Base-by-base conservation (phyloP, 495 filamentous ascomycete species). In the Tuber umbilicatum region DNA sequence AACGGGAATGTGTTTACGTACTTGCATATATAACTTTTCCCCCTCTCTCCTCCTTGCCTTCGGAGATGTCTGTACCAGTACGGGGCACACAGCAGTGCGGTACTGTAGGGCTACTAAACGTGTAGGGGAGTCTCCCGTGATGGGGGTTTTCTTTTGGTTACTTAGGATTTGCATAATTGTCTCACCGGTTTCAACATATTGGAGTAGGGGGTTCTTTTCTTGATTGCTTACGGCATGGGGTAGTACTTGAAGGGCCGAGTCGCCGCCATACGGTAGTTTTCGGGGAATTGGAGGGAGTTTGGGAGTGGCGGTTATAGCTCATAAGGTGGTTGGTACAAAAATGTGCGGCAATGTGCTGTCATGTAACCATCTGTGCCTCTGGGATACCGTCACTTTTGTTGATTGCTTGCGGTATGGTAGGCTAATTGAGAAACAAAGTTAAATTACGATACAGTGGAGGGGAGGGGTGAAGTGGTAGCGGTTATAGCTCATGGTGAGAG, bases 291-390 rank as follows among this genome's bases (percentile, higher is more conserved):
- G 2, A 17, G n/a, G 55, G 55, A 55, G 47, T 27, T 40, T 7
- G 42, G n/a, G 23, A n/a, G n/a, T n/a, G 10, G 55, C 55, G 55
- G 55, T 64, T 64, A 64, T 64, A 64, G 55, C 55, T 64, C 55
- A 64, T 17, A 12, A 31, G 27, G 55, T n/a, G 55, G 55, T 31
- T 31, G 14, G 27, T 14, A 55, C 12, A 14, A 12, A 1, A 31
- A 31, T 64, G 55, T 64, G 55, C 14, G 31, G 55, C 23, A 64
- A 31, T 64, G 55, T 64, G 55, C 27, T 64, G 55, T 64, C 5
- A 16, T 64, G n/a, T 17, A 31, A 31, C 55, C 5, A 64, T 31
- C 55, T 16, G 27, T 64, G 10, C 55, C 14, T 64, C n/a, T 31
- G 27, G 14, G 55, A 64, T 64, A 14, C 55, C 10, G 55, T 14